A percentile compares a stretch with the other conserved stretches of the same genome.
These are phyloP conservation scores for Paralagenidium karlingii DNA, from an alignment of 352 stramenopile species.

Conservation along the genomic window DNA sequence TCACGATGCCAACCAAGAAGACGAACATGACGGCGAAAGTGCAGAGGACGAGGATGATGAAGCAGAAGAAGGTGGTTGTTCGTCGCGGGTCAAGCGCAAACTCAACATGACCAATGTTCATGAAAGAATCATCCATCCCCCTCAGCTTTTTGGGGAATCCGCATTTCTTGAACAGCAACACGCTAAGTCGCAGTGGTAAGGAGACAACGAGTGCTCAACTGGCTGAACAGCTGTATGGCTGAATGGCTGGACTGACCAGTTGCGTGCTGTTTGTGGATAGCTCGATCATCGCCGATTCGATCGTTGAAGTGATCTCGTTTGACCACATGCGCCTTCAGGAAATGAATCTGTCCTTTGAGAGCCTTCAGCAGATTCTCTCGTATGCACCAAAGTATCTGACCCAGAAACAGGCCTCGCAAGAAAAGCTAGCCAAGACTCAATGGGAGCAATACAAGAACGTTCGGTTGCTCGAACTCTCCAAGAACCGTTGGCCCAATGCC, in stretches of 20 bases:
- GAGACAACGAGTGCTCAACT: background rate
- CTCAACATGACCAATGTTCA: too few species aligned
- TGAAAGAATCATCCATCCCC: too few species aligned
- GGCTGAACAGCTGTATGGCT: too few species aligned
- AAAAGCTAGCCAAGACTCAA: slow-evolving; percentile 20
- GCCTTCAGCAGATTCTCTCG: slow-evolving; percentile 36
- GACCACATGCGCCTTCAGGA: slow-evolving; percentile 63
- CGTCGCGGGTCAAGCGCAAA: too few species aligned
- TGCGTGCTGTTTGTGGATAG: slow-evolving; percentile 9
- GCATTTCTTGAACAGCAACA: slow-evolving; percentile 34
- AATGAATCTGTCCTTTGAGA: slow-evolving; percentile 48
- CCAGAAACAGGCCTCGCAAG: slow-evolving; percentile 31
- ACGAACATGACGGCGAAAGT: too few species aligned
- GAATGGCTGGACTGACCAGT: too few species aligned
- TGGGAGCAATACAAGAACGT: slow-evolving; percentile 61
- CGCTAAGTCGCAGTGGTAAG: slow-evolving; percentile 35
- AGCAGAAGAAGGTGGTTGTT: too few species aligned
- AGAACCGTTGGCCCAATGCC: slow-evolving; percentile 47
- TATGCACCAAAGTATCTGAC: slow-evolving; percentile 40
- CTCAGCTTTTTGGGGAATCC: slow-evolving; percentile 54
- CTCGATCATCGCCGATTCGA: slow-evolving; percentile 42
- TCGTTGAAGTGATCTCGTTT: slow-evolving; percentile 60
- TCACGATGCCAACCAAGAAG: too few species aligned
- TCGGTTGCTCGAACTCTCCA: slow-evolving; percentile 52
- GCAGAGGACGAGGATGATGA: too few species aligned